Conservation (phyloP, 495 filamentous ascomycete genomes). For the Aspergillus affinis region DNA sequence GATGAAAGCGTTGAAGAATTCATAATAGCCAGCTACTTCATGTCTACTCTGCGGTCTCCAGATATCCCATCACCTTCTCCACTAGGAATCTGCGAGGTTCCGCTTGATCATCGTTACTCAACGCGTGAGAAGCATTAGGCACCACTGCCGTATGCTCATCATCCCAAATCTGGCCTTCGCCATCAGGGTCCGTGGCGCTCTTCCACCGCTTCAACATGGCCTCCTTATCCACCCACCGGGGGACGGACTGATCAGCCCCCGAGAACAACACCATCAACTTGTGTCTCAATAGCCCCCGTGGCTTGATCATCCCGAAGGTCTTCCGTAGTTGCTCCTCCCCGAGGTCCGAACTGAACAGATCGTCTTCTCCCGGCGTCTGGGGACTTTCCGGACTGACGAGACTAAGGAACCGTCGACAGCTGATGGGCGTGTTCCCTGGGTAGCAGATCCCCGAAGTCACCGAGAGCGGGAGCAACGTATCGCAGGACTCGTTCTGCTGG, state of each 20-base stretch:
- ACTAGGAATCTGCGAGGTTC: constrained; percentile 40
- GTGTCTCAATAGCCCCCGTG: constrained; percentile 50
- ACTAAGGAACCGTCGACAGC: constrained; percentile 63
- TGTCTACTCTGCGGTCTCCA: background rate
- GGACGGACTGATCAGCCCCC: constrained; percentile 70
- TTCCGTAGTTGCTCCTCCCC: constrained; percentile 50
- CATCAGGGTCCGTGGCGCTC: constrained; percentile 48
- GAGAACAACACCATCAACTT: constrained; percentile 57
- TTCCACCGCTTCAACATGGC: constrained; percentile 62
- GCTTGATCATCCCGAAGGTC: constrained; percentile 63
- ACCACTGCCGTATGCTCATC: constrained; percentile 38
- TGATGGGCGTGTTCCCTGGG: constrained; percentile 51
- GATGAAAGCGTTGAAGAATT: too few relatives aligned
- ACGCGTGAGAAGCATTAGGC: constrained; percentile 45
- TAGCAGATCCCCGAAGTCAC: constrained; percentile 38
- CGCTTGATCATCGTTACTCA: constrained; percentile 47
- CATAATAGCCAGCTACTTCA: background rate
- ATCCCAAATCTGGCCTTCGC: constrained; percentile 34
- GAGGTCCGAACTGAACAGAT: constrained; percentile 82
- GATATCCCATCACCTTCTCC: constrained; percentile 27
- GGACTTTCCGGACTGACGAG: constrained; percentile 55
- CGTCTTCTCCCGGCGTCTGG: constrained; percentile 67
- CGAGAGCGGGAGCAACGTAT: constrained; percentile 36
- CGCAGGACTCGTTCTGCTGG: constrained; percentile 23
- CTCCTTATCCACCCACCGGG: constrained; percentile 60